Evolutionary conservation across 2,329 filamentous ascomycete species (phyloP).

Genomic region (Lojkania enalia): DNA sequence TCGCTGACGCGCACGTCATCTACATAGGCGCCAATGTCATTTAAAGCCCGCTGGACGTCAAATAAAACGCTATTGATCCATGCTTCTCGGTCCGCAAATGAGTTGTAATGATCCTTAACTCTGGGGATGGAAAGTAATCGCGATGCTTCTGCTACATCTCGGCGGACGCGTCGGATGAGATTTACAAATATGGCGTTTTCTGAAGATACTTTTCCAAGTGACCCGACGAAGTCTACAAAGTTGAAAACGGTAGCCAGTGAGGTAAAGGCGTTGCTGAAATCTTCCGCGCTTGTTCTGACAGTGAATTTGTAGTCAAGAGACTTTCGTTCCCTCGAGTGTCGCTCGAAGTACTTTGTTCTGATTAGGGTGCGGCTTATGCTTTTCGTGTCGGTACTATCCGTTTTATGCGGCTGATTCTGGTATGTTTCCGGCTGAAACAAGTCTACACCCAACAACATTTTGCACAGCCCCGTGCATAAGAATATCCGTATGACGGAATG

Average conservation of each 20-base stretch:
- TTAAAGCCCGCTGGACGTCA: conserved; percentile 28
- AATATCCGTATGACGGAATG: no score
- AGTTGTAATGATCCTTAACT: conserved; percentile 26
- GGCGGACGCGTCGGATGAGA: conserved; percentile 31
- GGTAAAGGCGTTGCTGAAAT: conserved; percentile 17
- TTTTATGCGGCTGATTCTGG: conserved; percentile 10
- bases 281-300: conserved; percentile 6
- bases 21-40: conserved; percentile 36
- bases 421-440: conserved; percentile 26
- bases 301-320: conserved; percentile 5
- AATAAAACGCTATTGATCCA: conserved; percentile 31
- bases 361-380: no score
- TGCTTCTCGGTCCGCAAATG: conserved; percentile 24
- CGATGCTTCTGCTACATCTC: conserved; percentile 31
- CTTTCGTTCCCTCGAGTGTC: conserved; percentile 6
- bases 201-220: conserved; percentile 25
- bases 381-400: conserved; percentile 1
- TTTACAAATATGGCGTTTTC: conserved; percentile 29
- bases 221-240: conserved; percentile 32
- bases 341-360: conserved; percentile 14
- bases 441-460: conserved; percentile 16
- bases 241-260: conserved; percentile 30
- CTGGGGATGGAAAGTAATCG: conserved; percentile 27
- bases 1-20: conserved; percentile 25
- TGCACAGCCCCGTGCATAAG: no score